phyloP scores from a whole-genome alignment of 768 basidiomycete genomes.

The Mycena pura region DNA sequence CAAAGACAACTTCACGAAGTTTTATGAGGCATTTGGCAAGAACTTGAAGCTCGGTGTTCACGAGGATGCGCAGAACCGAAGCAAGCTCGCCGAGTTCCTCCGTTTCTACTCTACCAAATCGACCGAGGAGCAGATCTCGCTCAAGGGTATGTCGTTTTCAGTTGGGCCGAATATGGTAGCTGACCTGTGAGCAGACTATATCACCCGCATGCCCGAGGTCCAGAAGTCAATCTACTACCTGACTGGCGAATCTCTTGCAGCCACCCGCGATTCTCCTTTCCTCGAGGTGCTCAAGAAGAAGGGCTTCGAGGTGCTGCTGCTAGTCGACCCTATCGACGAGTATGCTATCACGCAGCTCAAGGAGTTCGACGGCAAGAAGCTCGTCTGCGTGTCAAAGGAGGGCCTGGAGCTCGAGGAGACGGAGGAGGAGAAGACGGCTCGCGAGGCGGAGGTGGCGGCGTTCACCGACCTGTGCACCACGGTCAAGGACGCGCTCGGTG shows the following conservation, averaged over 20 bases:
- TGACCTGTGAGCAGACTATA: constrained; percentile 84
- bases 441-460: constrained; percentile 84
- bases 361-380: constrained; percentile 98
- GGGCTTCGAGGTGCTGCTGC: constrained; percentile 96
- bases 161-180: too few relatives aligned
- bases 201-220: constrained; percentile 98
- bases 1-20: constrained; percentile 97
- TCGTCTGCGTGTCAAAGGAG: constrained; percentile 98
- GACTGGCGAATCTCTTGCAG: constrained; percentile 94
- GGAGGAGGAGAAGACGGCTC: constrained; percentile 92
- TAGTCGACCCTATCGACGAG: constrained; percentile 99
- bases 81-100: constrained; percentile 99
- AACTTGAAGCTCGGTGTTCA: constrained; percentile 99
- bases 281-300: constrained; percentile 99
- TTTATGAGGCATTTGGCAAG: constrained; percentile 98
- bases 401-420: constrained; percentile 99
- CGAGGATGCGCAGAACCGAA: constrained; percentile 98
- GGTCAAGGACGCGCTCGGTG: constrained; percentile 98
- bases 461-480: constrained; percentile 90
- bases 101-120: constrained; percentile 98
- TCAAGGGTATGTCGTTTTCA: constrained; percentile 72
- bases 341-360: constrained; percentile 99
- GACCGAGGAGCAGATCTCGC: constrained; percentile 85
- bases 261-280: constrained; percentile 95
- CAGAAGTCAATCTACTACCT: constrained; percentile 99